Base-by-base conservation (phyloP, 78 protist species). In the Capsaspora owczarzaki region DNA sequence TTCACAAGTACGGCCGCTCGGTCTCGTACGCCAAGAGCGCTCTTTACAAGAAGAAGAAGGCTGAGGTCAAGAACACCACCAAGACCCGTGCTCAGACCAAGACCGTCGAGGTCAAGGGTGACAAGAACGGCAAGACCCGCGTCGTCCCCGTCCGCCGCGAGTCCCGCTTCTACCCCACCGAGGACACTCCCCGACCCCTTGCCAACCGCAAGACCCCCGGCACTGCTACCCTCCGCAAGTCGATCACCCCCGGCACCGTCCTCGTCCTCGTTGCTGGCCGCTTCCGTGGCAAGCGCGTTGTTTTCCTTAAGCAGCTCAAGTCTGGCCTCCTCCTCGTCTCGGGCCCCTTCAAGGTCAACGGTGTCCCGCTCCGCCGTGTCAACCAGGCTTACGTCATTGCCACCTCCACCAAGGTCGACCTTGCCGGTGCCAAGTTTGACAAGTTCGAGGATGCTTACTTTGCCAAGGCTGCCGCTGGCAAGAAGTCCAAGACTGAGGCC, bases 331-430 rank as follows among this genome's bases (percentile, higher is more conserved):
- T 94, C 33, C 80, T 98, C 46, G 94, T 98, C 85, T 33, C 69
- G 42, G 84, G 98, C 47, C 99, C 99, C 61, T 95, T 82, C 95
- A 83, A 86, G 88, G n/a, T 95, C 83, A 98, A 98, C 87, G 99
- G 99, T 60, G 98, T 98, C n/a, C 98, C 98, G 46, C 91, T 98
- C 38, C 91, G 98, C 51, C 94, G 99, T 46, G 89, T 96, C 80
- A 89, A 93, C 92, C 98, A 90, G 81, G 89, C 94, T 43, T 95
- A 86, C 88, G 93, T 94, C 82, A 91, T 95, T 66, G 98, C 98
- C 82, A 98, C 99, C 85, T 89, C 95, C 80, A 94, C 99, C 77
- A 89, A 88, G 85, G 77, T 71, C 2, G 8, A 38, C 23, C 1
- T 44, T 41, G 42, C 87, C 44, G 29, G 42, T 8, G 87, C 93